Evolutionary conservation across 2,329 filamentous ascomycete genomes (phyloP).

Genomic region (Knufia fluminis): DNA sequence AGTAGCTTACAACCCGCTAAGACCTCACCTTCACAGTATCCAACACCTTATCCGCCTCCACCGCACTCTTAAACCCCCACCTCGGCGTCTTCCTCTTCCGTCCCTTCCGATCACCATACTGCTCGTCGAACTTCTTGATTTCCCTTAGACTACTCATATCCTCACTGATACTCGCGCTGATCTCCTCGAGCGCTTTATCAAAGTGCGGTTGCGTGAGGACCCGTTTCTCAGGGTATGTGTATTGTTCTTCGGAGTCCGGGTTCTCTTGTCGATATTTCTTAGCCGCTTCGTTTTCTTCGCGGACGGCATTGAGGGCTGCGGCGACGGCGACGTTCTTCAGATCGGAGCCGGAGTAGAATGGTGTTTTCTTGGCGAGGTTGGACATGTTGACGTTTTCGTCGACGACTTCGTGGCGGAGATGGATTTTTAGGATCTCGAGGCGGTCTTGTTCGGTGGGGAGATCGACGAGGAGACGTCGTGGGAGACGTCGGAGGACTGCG

Average conservation of each 20-base stretch:
- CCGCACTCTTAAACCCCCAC: slow-evolving; percentile 41
- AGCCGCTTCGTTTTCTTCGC: slow-evolving; percentile 35
- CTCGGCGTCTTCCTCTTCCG: slow-evolving; percentile 50
- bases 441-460: slow-evolving; percentile 39
- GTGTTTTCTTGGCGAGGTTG: slow-evolving; percentile 36
- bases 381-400: slow-evolving; percentile 34
- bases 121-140: slow-evolving; percentile 91
- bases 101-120: slow-evolving; percentile 73
- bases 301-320: slow-evolving; percentile 41
- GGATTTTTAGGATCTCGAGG: slow-evolving; percentile 39
- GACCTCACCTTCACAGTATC: slow-evolving; percentile 36
- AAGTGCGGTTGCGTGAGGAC: slow-evolving; percentile 64
- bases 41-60: slow-evolving; percentile 25
- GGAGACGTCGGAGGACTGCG: slow-evolving; percentile 43
- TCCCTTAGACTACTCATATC: slow-evolving; percentile 81
- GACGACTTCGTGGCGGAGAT: slow-evolving; percentile 40
- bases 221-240: slow-evolving; percentile 60
- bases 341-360: slow-evolving; percentile 44
- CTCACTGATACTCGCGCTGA: slow-evolving; percentile 84
- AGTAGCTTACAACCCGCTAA: too few species aligned
- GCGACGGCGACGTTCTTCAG: slow-evolving; percentile 43
- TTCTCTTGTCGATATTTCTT: slow-evolving; percentile 12
- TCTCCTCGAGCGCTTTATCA: slow-evolving; percentile 74
- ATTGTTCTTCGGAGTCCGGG: slow-evolving; percentile 24
- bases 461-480: slow-evolving; percentile 41